Evolutionary conservation across 2,329 filamentous ascomycete species (phyloP), one percentile per base, ranked within the genome.

Genomic region (Aurifilum marmelostoma): DNA sequence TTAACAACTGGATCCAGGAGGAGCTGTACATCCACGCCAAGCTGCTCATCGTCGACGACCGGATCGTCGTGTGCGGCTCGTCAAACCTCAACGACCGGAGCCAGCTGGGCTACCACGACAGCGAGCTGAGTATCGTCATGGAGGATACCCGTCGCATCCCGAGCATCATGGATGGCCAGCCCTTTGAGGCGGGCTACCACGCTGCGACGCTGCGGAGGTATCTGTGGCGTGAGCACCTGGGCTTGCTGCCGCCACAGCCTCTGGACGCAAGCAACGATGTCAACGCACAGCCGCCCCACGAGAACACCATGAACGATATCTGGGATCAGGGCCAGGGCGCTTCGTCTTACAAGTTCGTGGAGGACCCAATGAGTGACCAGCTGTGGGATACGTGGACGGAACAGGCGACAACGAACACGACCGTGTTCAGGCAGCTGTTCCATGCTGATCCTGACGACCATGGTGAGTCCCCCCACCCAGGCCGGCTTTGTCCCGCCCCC

Each of bases 1-100:
- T 94, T 68, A 87, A 91, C 66, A 93, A 97, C 77, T 97, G 96
- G 83, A 91, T 98, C 69, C 95, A 97, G 77, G 96, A 99, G 78
- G 95, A 99, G 79, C 87, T 98, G 1, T 99, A 99, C 78, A 91
- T 98, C 62, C 96, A 99, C 78, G 92, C 89, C 37, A 99, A 98
- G 81, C 85, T 97, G 47, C 86, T 96, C 73, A 95, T 97, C 73
- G 91, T 91, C 1, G 94, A 98, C 76, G 95, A 98, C 78, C 89
- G 89, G 66, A 86, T 93, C 62, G 93, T 92, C 1, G 88, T 97
- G 66, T 96, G 93, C 76, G 93, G 93, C 24, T 94, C 91, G 34
- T 93, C 92, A 72, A 98, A 97, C 79, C 85, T 97, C 75, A 98
- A 97, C 78, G 95, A 98, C 77, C 91, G 95, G 66, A 89, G 92